phyloP scores from a whole-genome alignment of 2,329 filamentous ascomycete species.

The Chaetomiaceae sp. region DNA sequence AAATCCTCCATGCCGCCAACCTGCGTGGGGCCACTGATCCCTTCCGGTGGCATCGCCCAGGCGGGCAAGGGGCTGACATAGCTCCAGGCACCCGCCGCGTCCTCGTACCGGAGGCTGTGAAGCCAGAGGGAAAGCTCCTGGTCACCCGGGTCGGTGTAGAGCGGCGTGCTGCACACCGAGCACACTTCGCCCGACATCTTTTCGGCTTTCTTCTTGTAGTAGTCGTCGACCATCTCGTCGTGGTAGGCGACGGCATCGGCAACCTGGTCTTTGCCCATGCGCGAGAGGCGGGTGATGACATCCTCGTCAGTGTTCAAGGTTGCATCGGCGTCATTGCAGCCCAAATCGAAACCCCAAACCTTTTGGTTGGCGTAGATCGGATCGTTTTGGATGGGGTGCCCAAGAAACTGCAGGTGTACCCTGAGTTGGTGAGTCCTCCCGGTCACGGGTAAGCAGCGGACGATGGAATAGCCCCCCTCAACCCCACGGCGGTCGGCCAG shows the following conservation, averaged over 20 bases:
- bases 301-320: conserved; percentile 74
- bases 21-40: conserved; percentile 63
- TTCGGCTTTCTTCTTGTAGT: conserved; percentile 86
- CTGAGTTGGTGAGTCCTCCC: conserved; percentile 92
- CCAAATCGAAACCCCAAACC: conserved; percentile 81
- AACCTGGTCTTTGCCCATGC: conserved; percentile 91
- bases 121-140: conserved; percentile 93
- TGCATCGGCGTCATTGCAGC: conserved; percentile 58
- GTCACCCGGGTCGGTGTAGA: conserved; percentile 86
- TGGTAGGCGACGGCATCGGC: conserved; percentile 89
- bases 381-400: conserved; percentile 93
- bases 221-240: conserved; percentile 85
- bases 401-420: conserved; percentile 89
- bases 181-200: conserved; percentile 85
- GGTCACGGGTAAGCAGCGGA: conserved; percentile 87
- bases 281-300: conserved; percentile 74
- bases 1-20: conserved; percentile 56
- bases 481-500: conserved; percentile 30
- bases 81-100: conserved; percentile 74
- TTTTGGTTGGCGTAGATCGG: conserved; percentile 94
- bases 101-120: conserved; percentile 86
- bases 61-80: conserved; percentile 78
- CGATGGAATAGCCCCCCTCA: conserved; percentile 84
- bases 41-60: conserved; percentile 80
- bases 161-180: conserved; percentile 71